phyloP scores from a whole-genome alignment of 345 rosid genomes.

The Hypericum perforatum region DNA sequence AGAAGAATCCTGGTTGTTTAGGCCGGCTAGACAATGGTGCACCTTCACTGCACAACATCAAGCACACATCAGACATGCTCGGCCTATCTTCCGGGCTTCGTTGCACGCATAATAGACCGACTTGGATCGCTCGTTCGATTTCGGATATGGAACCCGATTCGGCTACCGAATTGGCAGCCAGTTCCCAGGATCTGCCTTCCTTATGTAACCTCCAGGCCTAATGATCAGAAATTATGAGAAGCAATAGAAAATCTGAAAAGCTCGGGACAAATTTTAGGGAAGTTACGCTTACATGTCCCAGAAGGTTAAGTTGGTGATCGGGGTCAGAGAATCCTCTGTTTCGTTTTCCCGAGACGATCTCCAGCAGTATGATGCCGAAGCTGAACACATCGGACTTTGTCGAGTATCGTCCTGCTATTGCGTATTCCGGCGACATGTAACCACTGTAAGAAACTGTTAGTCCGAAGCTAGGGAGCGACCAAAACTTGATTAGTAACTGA shows the following conservation, averaged over 20 bases:
- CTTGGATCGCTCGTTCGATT: slow-evolving; percentile 12
- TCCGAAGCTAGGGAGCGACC: neutral
- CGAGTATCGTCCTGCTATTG: slow-evolving; percentile 24
- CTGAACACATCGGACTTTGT: slow-evolving; percentile 25
- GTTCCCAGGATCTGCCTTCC: slow-evolving; percentile 12
- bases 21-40: slow-evolving; percentile 15
- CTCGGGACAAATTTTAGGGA: neutral
- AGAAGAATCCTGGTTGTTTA: slow-evolving; percentile 21
- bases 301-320: slow-evolving; percentile 22
- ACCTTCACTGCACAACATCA: slow-evolving; percentile 17
- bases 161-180: slow-evolving; percentile 1
- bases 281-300: slow-evolving; percentile 19
- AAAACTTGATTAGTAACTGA: neutral
- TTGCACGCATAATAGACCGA: slow-evolving; percentile 22
- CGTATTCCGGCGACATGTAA: slow-evolving; percentile 33
- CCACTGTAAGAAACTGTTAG: slow-evolving; percentile 14
- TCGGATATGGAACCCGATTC: slow-evolving; percentile 4
- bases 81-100: slow-evolving; percentile 22
- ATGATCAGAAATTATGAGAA: neutral
- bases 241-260: neutral
- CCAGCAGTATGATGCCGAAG: slow-evolving; percentile 22
- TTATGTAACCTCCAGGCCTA: slow-evolving; percentile 19
- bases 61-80: slow-evolving; percentile 14
- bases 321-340: slow-evolving; percentile 19
- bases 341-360: slow-evolving; percentile 19